phyloP scores from a whole-genome alignment of 2,329 filamentous ascomycete genomes.

The Apiospora saccharicola region DNA sequence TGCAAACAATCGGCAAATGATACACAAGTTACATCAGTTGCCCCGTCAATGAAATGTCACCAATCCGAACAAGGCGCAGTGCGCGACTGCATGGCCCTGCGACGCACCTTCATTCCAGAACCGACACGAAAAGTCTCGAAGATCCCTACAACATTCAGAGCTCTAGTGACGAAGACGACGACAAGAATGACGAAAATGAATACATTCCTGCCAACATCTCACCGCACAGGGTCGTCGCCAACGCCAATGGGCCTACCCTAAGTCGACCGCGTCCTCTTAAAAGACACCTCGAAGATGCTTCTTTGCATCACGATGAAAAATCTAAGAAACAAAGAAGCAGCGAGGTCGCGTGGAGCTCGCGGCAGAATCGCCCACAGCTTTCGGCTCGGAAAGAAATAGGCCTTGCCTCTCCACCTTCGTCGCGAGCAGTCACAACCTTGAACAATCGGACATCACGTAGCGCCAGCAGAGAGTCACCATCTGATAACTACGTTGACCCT shows the following conservation, averaged over 20 bases:
- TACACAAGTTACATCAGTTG: background rate
- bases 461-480: background rate
- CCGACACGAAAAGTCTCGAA: background rate
- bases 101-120: background rate
- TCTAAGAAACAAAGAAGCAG: background rate
- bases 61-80: background rate
- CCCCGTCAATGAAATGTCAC: background rate
- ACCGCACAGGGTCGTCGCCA: background rate
- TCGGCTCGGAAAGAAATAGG: background rate
- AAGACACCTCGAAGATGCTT: background rate
- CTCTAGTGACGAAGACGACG: constrained; percentile 11
- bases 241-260: background rate
- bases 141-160: no score
- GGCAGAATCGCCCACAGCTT: background rate
- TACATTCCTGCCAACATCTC: background rate
- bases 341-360: background rate
- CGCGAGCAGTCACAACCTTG: background rate
- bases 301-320: background rate
- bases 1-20: background rate
- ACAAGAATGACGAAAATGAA: background rate
- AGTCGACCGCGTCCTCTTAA: background rate
- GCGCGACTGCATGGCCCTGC: constrained; percentile 1
- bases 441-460: background rate
- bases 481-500: background rate
- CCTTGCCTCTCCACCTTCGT: background rate